Percentiles rank a stretch among this genome's conserved stretches.
Conservation (phyloP, 2,329 filamentous ascomycete genomes). For the Trichoderma aggressivum region DNA sequence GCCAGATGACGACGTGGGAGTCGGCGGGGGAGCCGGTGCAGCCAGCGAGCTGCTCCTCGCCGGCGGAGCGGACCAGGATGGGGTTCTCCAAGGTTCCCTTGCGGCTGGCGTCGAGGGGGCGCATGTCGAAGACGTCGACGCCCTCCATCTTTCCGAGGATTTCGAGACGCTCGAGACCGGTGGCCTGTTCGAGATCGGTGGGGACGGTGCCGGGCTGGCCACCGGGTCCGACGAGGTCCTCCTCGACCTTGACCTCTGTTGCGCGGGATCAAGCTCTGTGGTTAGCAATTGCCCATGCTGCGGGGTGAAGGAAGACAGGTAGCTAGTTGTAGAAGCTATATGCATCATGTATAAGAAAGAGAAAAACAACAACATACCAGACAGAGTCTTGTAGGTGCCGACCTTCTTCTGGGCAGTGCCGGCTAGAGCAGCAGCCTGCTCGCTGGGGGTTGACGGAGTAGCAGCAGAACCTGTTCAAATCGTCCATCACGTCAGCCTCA, state of each 20-base stretch:
- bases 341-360: neutral
- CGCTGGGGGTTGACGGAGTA: constrained; percentile 31
- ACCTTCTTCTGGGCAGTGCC: constrained; percentile 44
- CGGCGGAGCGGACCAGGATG: constrained; percentile 84
- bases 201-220: constrained; percentile 78
- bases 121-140: constrained; percentile 97
- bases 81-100: constrained; percentile 89
- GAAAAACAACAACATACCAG: constrained; percentile 39
- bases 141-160: constrained; percentile 99
- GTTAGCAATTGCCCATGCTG: neutral
- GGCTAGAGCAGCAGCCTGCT: constrained; percentile 35
- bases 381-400: constrained; percentile 44
- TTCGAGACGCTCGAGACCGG: constrained; percentile 96
- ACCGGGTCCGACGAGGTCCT: constrained; percentile 85
- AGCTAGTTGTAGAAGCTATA: constrained; percentile 17
- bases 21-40: constrained; percentile 94
- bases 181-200: constrained; percentile 92
- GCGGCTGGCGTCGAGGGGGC: constrained; percentile 86
- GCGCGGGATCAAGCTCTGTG: constrained; percentile 9
- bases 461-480: constrained; percentile 15
- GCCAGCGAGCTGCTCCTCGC: constrained; percentile 93
- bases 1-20: constrained; percentile 87
- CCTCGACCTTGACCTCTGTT: constrained; percentile 74
- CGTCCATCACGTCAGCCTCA: constrained; percentile 34
- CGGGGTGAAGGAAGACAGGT: neutral